phyloP scores from a whole-genome alignment of 257 asterid genomes.

The Gentiana dahurica region DNA sequence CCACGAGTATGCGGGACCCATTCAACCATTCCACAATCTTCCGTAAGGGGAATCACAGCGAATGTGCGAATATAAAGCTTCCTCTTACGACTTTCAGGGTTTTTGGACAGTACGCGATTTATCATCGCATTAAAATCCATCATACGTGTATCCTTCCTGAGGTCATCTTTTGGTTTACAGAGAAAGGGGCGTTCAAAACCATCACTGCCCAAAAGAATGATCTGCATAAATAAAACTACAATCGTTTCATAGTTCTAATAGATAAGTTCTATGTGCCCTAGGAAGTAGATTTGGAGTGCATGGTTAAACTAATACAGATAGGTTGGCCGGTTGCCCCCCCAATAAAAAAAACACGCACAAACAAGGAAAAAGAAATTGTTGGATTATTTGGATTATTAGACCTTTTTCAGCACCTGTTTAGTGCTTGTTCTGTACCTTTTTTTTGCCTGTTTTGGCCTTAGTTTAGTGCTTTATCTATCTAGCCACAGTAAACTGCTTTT shows the following conservation, averaged over 20 bases:
- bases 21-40: constrained; percentile 98
- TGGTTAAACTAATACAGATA: no score
- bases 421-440: no score
- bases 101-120: constrained; percentile 73
- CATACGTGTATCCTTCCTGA: constrained; percentile 97
- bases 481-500: no score
- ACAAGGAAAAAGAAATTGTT: no score
- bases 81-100: constrained; percentile 91
- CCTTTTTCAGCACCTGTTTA: no score
- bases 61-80: constrained; percentile 95
- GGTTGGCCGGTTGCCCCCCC: no score
- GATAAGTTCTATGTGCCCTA: no score
- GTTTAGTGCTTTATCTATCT: no score
- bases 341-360: no score
- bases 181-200: constrained; percentile 82
- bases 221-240: constrained; percentile 28
- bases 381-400: no score
- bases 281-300: no score
- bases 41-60: constrained; percentile 90
- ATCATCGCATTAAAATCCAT: constrained; percentile 99
- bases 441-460: no score
- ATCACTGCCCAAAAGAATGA: constrained; percentile 90
- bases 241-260: background rate
- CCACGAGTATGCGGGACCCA: constrained; percentile 99
- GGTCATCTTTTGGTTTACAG: constrained; percentile 98